These are phyloP conservation scores for Aspergillus ochraceus DNA, from an alignment of 2,329 filamentous ascomycete genomes.

Conservation along the genomic window DNA sequence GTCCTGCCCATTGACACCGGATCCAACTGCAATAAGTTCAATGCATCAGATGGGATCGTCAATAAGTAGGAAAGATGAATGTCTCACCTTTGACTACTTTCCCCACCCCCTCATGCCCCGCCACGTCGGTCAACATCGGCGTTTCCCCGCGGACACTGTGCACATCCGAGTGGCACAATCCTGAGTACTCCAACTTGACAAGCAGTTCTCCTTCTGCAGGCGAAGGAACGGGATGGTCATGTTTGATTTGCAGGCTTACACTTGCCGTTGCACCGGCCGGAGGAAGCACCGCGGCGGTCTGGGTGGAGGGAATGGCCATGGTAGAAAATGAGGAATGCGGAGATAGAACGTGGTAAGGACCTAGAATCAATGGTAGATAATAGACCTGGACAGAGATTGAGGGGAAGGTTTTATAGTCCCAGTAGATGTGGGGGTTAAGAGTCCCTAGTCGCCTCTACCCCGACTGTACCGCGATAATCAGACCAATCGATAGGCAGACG, in stretches of 20 bases:
- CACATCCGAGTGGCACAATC: constrained; percentile 51
- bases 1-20: constrained; percentile 23
- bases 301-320: constrained; percentile 22
- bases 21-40: constrained; percentile 23
- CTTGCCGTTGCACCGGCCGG: constrained; percentile 19
- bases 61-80: neutral
- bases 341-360: neutral
- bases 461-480: neutral
- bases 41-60: neutral
- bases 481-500: neutral
- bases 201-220: constrained; percentile 44
- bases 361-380: neutral
- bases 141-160: constrained; percentile 46
- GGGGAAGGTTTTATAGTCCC: neutral
- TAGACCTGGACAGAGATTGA: neutral
- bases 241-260: constrained; percentile 25
- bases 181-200: constrained; percentile 49
- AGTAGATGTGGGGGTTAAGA: no score
- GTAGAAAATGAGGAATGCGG: neutral
- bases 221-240: constrained; percentile 33
- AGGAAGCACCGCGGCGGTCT: constrained; percentile 34
- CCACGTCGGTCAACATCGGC: constrained; percentile 46
- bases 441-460: no score
- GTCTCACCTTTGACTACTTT: constrained; percentile 35
- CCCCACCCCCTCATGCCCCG: constrained; percentile 50